Evolutionary conservation across 306 rosid genomes (phyloP), one percentile per base, ranked within the genome.

Genomic region (Carpinus fangiana): DNA sequence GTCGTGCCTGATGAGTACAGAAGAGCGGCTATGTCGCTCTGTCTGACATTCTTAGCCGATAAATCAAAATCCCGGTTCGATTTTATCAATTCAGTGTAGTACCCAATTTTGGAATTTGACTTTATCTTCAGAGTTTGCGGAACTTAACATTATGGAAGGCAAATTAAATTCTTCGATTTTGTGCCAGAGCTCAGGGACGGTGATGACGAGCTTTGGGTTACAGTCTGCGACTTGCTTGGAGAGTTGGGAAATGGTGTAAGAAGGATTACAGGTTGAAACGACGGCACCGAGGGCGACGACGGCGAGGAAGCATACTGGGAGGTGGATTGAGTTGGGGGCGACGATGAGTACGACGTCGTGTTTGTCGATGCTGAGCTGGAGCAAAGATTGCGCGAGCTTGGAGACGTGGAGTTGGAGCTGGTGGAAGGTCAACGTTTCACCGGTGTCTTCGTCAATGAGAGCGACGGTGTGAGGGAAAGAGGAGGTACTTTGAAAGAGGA

Each of bases 1-100:
- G 87, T 89, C 16, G 88, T 89, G 4, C 90, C 90, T 1, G 88
- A 89, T 10, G 92, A 89, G 81, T 88, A 88, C 47, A 88, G 7
- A 23, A 88, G 82, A 43, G 79, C 89, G 23, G 87, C 92, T 69
- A 78, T 77, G 60, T 89, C 92, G 28, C 69, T 78, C 68, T 86
- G 90, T 7, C 12, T 66, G 2, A 64, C 83, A 11, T 61, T 45
- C 17, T 4, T 60, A 8, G 5, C 59, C 28, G 75, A 77, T 12
- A 81, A 36, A 16, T 83, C 38, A 31, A 80, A 67, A 56, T 51
- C 47, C 2, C 16, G 26, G 14, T 3, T 34, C 5, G 78, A 70
- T 20, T 23, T 8, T 41, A 80, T 84, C 77, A 84, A 67, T 48
- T 89, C 86, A 18, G 52, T 48, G 69, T 78, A 84, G 73, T 26